phyloP scores from a whole-genome alignment of 2,329 filamentous ascomycete species.

The Fusarium aywerte region DNA sequence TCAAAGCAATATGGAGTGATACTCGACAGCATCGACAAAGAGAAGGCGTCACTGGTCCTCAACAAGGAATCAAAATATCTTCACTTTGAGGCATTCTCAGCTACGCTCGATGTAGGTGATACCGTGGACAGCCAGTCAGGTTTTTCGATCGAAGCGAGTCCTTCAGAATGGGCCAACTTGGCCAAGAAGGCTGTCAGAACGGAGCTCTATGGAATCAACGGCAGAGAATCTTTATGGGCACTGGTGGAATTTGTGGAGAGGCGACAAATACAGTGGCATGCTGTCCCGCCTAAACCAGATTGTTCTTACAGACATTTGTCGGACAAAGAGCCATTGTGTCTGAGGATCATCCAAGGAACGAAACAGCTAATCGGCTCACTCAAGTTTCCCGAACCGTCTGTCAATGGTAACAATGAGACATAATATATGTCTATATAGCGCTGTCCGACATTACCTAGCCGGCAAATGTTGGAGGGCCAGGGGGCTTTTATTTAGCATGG shows the following conservation, averaged over 20 bases:
- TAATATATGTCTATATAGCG: no score
- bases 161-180: not conserved
- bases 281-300: not conserved
- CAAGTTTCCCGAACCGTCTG: not conserved
- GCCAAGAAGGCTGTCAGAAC: not conserved
- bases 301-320: not conserved
- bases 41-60: rapidly evolving
- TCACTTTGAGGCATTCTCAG: not conserved
- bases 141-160: not conserved
- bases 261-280: not conserved
- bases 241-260: not conserved
- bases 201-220: not conserved
- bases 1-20: not conserved
- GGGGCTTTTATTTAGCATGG: not conserved
- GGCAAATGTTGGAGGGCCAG: not conserved
- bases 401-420: not conserved
- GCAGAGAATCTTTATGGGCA: not conserved
- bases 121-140: rapidly evolving
- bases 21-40: not conserved
- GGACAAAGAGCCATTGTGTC: constrained; percentile 2
- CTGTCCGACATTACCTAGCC: not conserved
- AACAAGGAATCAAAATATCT: not conserved
- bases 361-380: not conserved
- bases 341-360: not conserved
- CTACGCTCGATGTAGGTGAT: rapidly evolving